Evolutionary conservation across 78 protist species (phyloP), one percentile per base, ranked within the genome.

Genomic region (Chrysochromulina tobinii): DNA sequence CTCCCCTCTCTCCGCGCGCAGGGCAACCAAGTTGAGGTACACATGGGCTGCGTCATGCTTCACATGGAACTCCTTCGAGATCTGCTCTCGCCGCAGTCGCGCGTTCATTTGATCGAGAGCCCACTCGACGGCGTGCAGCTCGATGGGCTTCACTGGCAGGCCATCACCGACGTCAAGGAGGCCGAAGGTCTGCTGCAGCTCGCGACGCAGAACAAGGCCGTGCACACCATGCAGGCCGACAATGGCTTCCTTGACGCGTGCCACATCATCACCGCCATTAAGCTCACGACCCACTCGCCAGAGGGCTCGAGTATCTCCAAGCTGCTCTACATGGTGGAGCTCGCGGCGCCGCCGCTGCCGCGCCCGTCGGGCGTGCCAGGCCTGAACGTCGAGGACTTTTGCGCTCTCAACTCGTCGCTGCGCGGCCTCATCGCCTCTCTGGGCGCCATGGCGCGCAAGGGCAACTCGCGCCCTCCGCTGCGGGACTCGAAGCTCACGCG

Each of bases 401-500:
- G 79, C 79, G 51, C 79, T 1, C 79, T 69, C 79, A 38, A 38
- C 79, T 27, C 79, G 8, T 69, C 79, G 53, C 79, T 69, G 21
- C 8, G 17, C 25, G 14, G 25, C 25, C 38, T 69, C 54, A 7
- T 14, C 9, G 27, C 27, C 12, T 3, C 54, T 11, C 15, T 69
- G 23, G 53, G 25, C 17, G 53, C 6, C 20, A 69, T 69, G 79
- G 79, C 79, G 21, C 7, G 17, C 25, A 5, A 25, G 12, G 11
- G 11, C 25, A 11, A 0, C 53, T 11, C 15, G 2, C 79, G 79
- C 54, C 54, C 53, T 50, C 79, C 79, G 9, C 54, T 69, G 53
- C 79, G 79, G 20, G 79, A 69, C 54, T 69, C 79, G 79, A 69
- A 69, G 79, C 79, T 69, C 21, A 69, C 79, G 54, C 79, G 79